Evolutionary conservation across 148 eudicot genomes (phyloP).

Genomic region (Diospyros kaki): DNA sequence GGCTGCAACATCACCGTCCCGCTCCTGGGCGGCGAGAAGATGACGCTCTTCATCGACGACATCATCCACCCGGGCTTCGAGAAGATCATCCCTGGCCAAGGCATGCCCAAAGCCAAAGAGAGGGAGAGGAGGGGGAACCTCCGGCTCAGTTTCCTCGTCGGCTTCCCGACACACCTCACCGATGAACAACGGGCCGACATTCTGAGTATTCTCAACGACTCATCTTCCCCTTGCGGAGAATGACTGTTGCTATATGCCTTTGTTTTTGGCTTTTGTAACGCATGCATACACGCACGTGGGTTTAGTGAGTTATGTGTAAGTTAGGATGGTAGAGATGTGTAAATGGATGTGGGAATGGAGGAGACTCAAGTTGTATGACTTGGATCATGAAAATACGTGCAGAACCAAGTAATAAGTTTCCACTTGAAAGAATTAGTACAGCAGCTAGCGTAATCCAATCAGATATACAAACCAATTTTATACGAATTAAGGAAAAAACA

Average conservation of each 20-base stretch:
- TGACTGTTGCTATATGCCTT: not conserved
- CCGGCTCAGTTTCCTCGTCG: constrained; percentile 50
- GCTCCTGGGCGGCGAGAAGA: constrained; percentile 58
- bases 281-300: too few relatives aligned
- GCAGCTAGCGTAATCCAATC: too few relatives aligned
- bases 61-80: constrained; percentile 62
- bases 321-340: too few relatives aligned
- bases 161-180: constrained; percentile 46
- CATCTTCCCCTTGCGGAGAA: constrained; percentile 19
- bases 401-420: too few relatives aligned
- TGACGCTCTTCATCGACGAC: constrained; percentile 45
- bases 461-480: too few relatives aligned
- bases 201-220: constrained; percentile 35
- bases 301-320: too few relatives aligned
- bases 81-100: constrained; percentile 57
- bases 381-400: too few relatives aligned
- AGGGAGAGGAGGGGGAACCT: constrained; percentile 53
- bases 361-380: too few relatives aligned
- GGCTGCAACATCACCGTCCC: constrained; percentile 68
- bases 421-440: too few relatives aligned
- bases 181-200: constrained; percentile 42
- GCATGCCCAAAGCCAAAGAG: constrained; percentile 57
- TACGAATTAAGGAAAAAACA: too few relatives aligned
- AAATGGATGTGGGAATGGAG: too few relatives aligned
- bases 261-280: not conserved